phyloP scores from a whole-genome alignment of 1,284 basidiomycete genomes.

The Sanghuangporus sanghuang region DNA sequence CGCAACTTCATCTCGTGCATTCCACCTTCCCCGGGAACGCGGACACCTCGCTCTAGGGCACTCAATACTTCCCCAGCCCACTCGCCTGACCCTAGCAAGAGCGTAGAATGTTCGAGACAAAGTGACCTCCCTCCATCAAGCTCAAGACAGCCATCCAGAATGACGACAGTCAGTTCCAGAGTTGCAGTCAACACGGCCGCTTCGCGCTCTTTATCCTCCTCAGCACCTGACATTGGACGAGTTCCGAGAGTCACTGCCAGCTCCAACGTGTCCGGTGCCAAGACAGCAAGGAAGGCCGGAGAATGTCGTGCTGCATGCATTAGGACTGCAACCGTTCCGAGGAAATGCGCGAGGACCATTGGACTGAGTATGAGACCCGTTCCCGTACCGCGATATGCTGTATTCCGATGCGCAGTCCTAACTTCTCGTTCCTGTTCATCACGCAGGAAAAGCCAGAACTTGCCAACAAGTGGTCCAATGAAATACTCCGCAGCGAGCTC shows the following conservation, averaged over 20 bases:
- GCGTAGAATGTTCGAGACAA: slow-evolving; percentile 65
- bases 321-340: slow-evolving; percentile 77
- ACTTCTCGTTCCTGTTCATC: slow-evolving; percentile 74
- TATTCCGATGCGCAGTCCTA: slow-evolving; percentile 47
- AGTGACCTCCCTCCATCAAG: slow-evolving; percentile 73
- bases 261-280: slow-evolving; percentile 79
- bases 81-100: slow-evolving; percentile 72
- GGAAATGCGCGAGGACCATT: slow-evolving; percentile 66
- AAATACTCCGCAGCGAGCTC: slow-evolving; percentile 81
- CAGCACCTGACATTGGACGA: slow-evolving; percentile 48
- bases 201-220: slow-evolving; percentile 40
- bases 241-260: slow-evolving; percentile 76
- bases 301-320: slow-evolving; percentile 78
- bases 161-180: slow-evolving; percentile 72
- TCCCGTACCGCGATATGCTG: slow-evolving; percentile 67
- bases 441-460: slow-evolving; percentile 86
- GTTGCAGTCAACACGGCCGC: slow-evolving; percentile 69
- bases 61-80: slow-evolving; percentile 77
- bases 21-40: slow-evolving; percentile 63
- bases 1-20: slow-evolving; percentile 51
- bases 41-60: slow-evolving; percentile 58
- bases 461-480: slow-evolving; percentile 82
- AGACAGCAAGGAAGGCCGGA: slow-evolving; percentile 70
- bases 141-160: slow-evolving; percentile 71
- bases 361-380: slow-evolving; percentile 78